A percentile compares a stretch with the other conserved stretches of the same genome.
These are phyloP conservation scores for Aegilops longissima DNA, from an alignment of 176 grass and related monocot species.

Conservation along the genomic window DNA sequence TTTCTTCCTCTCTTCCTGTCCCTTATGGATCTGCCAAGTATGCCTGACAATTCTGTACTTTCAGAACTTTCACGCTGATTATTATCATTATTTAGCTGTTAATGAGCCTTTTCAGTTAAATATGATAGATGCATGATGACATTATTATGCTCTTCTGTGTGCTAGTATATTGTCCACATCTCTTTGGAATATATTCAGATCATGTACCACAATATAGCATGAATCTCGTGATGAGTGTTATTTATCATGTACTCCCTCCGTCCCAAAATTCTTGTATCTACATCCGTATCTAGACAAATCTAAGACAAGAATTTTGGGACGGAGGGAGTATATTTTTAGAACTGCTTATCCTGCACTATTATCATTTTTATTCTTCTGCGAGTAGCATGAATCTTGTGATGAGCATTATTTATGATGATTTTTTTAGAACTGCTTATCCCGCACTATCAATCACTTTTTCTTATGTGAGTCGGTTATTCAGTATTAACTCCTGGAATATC, in stretches of 20 bases:
- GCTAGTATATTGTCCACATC: neutral
- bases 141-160: conserved; percentile 6
- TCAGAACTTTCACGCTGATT: conserved; percentile 9
- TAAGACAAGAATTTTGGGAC: no score
- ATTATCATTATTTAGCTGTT: neutral
- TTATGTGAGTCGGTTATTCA: neutral
- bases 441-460: neutral
- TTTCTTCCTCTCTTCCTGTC: conserved; percentile 95
- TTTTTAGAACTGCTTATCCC: conserved; percentile 10
- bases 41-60: conserved; percentile 25
- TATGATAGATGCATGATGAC: neutral
- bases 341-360: neutral
- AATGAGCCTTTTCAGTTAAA: conserved; percentile 14
- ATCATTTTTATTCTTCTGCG: neutral
- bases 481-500: conserved; percentile 25
- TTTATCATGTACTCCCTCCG: neutral
- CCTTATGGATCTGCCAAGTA: conserved; percentile 88
- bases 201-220: neutral
- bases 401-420: neutral
- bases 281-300: no score
- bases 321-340: neutral
- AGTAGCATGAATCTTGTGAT: neutral
- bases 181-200: neutral
- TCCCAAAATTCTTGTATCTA: no score
- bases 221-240: neutral